Base-by-base conservation (phyloP, 345 rosid species). In the Bretschneidera sinensis region DNA sequence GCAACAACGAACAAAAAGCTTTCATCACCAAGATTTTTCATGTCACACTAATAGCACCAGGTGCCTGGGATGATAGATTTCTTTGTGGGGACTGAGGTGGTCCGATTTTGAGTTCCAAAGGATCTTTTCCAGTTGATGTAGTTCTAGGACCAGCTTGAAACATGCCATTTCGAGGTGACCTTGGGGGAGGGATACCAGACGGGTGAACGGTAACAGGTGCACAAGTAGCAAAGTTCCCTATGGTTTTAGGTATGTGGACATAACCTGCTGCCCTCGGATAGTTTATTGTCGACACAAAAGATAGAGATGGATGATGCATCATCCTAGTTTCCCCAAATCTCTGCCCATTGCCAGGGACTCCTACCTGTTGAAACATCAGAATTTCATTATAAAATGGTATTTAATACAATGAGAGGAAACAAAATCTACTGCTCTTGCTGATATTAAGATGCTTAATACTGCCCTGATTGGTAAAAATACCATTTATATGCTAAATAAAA, bases 91-190 rank as follows among this genome's bases (percentile, higher is more conserved):
- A 28, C 8, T 39, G 64, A 0, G 64, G 69, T 17, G 69, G 62
- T 25, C 66, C 68, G 33, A 61, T 43, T 68, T 57, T 49, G 19
- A 68, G 68, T 34, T 53, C 66, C 66, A 53, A 39, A 11, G 55
- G 43, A 28, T 62, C 66, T 2, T 39, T 52, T 24, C 19, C 24
- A 0, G 43, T 1, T 6, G 59, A 53, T 11, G 66, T n/a, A 24
- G 59, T n/a, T 11, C 9, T n/a, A 39, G 49, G 24, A 5, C 34
- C 24, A 11, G 25, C 51, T 17, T 21, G 34, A 17, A 61, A 35
- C 65, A 51, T 34, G 21, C 33, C 33, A 24, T 33, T 31, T 4
- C 15, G 28, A 21, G 50, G 48, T 24, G 14, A 53, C 22, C 24
- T 23, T 11, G 59, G 59, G 8, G 15, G 22, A 2, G 59, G 52